Evolutionary conservation across 352 stramenopile genomes (phyloP), one percentile per base, ranked within the genome.

Genomic region (Pythium phragmitis): DNA sequence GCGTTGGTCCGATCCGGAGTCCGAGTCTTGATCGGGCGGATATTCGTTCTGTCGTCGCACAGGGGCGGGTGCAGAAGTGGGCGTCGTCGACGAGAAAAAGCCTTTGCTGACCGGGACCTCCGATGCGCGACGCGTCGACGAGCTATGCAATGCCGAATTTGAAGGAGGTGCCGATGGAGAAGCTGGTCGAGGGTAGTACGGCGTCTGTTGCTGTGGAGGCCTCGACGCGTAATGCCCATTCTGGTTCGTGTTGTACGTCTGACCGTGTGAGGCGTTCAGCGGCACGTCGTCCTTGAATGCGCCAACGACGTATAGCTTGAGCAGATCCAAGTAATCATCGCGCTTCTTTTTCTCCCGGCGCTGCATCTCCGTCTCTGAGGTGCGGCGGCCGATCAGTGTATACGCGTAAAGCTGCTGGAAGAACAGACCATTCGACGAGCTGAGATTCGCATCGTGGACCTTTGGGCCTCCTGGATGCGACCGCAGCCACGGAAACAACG

Each of bases 381-480:
- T 82, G 6, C 77, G 76, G 39, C 86, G 85, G 2, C 83, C 85
- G 54, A 94, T 89, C 21, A 92, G 52, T 14, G 80, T 88, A 63
- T 90, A 92, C 9, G 85, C 85, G 61, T 92, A 91, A 2, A 94
- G 66, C 61, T 94, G 85, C 71, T 94, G 85, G 72, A 92, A 94
- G 57, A 94, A 94, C 7, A 94, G 70, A 0, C 81, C 84, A 53
- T 91, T 87, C 37, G 75, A 68, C 49, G 78, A 88, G 66, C 82
- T 80, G 34, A 87, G 75, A 37, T 78, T 83, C 48, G 89, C 79
- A 11, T 80, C 68, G 7, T 74, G 76, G 26, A 83, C 68, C 42
- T 79, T 69, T 5, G 83, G 66, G 0, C 74, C 77, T 11, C 73
- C 75, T 2, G 82, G 79, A 55, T 88, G 83, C 63, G 84, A 86